Percentiles rank a stretch among this genome's conserved stretches.
Conservation (phyloP, 106 monocot species). For the Allium cepa region DNA sequence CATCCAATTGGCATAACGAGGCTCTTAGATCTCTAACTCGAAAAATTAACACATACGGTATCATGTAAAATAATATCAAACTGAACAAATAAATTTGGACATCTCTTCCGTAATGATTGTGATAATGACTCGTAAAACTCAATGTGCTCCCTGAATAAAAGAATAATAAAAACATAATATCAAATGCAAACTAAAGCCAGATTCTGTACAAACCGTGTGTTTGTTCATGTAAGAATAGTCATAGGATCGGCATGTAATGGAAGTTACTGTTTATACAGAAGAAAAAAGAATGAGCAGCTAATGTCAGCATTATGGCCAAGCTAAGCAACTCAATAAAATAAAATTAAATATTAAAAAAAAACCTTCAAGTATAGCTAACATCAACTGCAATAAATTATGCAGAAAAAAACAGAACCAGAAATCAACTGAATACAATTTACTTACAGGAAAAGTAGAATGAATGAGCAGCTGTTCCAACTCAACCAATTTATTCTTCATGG, state of each 20-base stretch:
- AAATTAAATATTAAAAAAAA: background rate
- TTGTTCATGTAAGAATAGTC: background rate
- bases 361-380: background rate
- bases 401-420: background rate
- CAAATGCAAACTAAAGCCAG: background rate
- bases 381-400: background rate
- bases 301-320: background rate
- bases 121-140: too few species aligned
- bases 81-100: background rate
- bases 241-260: too few species aligned
- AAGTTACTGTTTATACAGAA: background rate
- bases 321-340: too few species aligned
- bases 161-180: background rate
- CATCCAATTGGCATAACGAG: background rate
- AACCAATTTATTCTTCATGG: conserved; percentile 31
- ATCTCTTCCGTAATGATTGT: too few species aligned
- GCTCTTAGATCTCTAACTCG: background rate
- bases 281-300: background rate
- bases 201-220: background rate
- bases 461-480: conserved; percentile 81
- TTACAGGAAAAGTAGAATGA: conserved; percentile 73
- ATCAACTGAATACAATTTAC: conserved; percentile 13
- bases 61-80: background rate
- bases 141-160: background rate
- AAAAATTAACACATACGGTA: background rate